Percentiles rank a stretch among this genome's conserved stretches.
Conservation (phyloP, 208 protist genomes). For the Wallacemonas rigidus region DNA sequence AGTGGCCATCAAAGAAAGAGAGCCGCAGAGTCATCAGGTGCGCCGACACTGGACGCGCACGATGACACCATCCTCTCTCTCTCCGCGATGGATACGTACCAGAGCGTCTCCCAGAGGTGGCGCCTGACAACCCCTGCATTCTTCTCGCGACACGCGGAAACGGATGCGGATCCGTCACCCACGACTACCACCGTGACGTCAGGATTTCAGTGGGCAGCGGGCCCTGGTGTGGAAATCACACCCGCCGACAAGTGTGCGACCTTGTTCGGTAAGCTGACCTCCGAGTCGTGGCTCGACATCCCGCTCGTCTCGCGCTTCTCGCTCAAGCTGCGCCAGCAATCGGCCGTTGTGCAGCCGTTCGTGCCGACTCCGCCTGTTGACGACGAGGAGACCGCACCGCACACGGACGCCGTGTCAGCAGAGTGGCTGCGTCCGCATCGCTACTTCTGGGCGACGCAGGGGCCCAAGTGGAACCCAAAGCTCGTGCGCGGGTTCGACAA, state of each 20-base stretch:
- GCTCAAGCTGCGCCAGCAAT: constrained; percentile 51
- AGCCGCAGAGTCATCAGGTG: not conserved
- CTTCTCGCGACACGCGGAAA: too few relatives aligned
- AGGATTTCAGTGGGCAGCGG: constrained; percentile 29
- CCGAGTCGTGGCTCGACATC: constrained; percentile 43
- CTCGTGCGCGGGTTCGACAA: constrained; percentile 63
- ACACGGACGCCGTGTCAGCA: too few relatives aligned
- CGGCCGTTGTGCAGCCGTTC: constrained; percentile 35
- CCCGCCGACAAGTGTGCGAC: constrained; percentile 22
- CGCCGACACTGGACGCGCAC: not conserved
- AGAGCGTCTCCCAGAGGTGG: constrained; percentile 40
- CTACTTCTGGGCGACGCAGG: constrained; percentile 77
- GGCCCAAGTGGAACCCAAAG: constrained; percentile 46
- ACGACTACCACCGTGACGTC: constrained; percentile 13
- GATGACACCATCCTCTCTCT: constrained; percentile 33
- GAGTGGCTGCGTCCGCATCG: constrained; percentile 21
- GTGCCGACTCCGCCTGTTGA: not conserved
- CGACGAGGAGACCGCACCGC: too few relatives aligned
- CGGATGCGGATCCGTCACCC: too few relatives aligned
- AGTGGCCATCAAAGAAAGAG: not conserved
- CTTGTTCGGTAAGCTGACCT: constrained; percentile 41
- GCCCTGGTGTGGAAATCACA: constrained; percentile 40
- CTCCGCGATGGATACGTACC: constrained; percentile 28
- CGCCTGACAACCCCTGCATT: not conserved
- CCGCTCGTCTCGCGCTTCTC: constrained; percentile 29